Conservation (phyloP, 163 green algal species). For the Chlorella variabilis region DNA sequence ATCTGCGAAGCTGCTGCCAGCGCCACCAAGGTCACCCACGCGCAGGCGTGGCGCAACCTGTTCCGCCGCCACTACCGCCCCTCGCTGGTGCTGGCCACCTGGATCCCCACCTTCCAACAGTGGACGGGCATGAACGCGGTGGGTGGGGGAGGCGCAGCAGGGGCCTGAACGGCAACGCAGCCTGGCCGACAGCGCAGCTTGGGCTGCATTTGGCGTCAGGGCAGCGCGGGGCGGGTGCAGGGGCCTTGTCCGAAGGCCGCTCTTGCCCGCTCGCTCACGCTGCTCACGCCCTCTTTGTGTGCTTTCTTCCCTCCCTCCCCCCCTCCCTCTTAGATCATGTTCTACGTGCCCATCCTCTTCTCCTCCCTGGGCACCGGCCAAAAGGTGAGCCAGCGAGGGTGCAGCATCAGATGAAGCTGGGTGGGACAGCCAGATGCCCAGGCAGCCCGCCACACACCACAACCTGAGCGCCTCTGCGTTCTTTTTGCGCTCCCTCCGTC, state of each 20-base stretch:
- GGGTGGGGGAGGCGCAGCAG: too few species aligned
- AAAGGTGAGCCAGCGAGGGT: not conserved
- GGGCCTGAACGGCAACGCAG: too few species aligned
- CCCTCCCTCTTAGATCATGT: constrained; percentile 80
- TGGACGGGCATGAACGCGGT: constrained; percentile 39
- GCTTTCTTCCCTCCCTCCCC: constrained; percentile 48
- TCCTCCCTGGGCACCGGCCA: constrained; percentile 59
- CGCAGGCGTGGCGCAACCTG: constrained; percentile 37
- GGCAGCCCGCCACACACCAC: too few species aligned
- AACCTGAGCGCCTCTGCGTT: too few species aligned
- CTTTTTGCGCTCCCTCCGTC: too few species aligned
- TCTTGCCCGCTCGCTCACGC: too few species aligned
- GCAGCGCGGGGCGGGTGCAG: too few species aligned
- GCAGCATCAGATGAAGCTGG: too few species aligned
- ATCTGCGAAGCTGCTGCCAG: constrained; percentile 47
- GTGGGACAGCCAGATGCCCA: too few species aligned
- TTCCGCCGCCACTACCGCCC: constrained; percentile 42
- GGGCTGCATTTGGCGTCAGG: too few species aligned
- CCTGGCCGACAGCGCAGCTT: too few species aligned
- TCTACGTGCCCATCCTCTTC: constrained; percentile 82
- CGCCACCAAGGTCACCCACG: constrained; percentile 57
- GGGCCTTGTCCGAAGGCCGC: too few species aligned
- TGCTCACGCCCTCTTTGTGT: constrained; percentile 46
- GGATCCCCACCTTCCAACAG: constrained; percentile 55
- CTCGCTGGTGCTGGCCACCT: constrained; percentile 40